phyloP scores from a whole-genome alignment of 2,329 filamentous ascomycete species.

The Nothopassalora personata region DNA sequence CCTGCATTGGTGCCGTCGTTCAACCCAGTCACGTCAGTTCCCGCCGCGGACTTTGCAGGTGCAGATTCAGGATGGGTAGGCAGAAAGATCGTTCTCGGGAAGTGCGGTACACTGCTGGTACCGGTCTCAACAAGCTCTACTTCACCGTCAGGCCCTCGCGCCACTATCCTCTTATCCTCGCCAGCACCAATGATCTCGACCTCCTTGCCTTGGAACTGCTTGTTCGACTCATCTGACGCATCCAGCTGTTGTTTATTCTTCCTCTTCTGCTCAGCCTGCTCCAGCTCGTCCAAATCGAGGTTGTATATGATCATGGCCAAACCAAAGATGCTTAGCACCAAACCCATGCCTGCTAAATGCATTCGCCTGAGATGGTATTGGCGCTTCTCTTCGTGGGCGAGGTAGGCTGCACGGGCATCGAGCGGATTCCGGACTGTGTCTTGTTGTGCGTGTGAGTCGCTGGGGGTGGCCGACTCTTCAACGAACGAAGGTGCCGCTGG shows the following conservation, averaged over 20 bases:
- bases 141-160: constrained; percentile 47
- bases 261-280: constrained; percentile 23
- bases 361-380: constrained; percentile 31
- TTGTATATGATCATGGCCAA: constrained; percentile 29
- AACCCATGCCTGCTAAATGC: constrained; percentile 34
- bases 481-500: constrained; percentile 22
- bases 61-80: constrained; percentile 40
- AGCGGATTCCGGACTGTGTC: constrained; percentile 15
- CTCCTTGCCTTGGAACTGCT: constrained; percentile 49
- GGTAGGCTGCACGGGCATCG: constrained; percentile 22
- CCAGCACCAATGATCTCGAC: constrained; percentile 59
- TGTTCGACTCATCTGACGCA: constrained; percentile 29
- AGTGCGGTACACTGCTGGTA: constrained; percentile 70
- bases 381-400: constrained; percentile 28
- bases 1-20: constrained; percentile 31
- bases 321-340: constrained; percentile 30
- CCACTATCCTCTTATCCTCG: constrained; percentile 46
- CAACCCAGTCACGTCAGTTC: constrained; percentile 19
- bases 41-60: constrained; percentile 10
- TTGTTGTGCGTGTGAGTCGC: constrained; percentile 7
- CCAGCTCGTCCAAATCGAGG: constrained; percentile 32
- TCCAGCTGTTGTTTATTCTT: constrained; percentile 28
- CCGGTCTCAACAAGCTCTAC: constrained; percentile 74
- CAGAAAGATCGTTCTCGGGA: constrained; percentile 67
- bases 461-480: constrained; percentile 5